Percentiles rank a stretch among this genome's conserved stretches.
These are phyloP conservation scores for Spergularia marina DNA, from an alignment of 148 eudicot species.

Conservation along the genomic window DNA sequence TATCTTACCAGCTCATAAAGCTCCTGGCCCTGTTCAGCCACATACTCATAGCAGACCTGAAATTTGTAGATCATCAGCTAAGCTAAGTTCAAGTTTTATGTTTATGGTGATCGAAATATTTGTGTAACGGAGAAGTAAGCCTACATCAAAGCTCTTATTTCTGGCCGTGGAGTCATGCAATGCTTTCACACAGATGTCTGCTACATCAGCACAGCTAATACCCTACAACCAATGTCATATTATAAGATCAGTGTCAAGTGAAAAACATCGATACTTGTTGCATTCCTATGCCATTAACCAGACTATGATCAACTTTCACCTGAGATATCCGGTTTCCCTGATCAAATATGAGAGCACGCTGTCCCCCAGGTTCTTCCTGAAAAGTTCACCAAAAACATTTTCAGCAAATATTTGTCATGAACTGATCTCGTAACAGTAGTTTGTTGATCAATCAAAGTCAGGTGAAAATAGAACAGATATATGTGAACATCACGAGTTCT, in stretches of 20 bases:
- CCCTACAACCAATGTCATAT: slow-evolving; percentile 39
- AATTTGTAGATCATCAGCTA: slow-evolving; percentile 7
- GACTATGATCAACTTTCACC: slow-evolving; percentile 35
- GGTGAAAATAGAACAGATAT: not conserved
- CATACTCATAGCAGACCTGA: slow-evolving; percentile 93
- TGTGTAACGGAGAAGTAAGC: slow-evolving; percentile 18
- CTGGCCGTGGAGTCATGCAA: slow-evolving; percentile 94
- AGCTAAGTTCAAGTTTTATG: not conserved
- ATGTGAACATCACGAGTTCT: slow-evolving; percentile 6
- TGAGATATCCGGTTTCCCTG: slow-evolving; percentile 98
- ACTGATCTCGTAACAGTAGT: not conserved
- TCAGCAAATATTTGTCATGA: not conserved
- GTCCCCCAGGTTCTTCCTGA: slow-evolving; percentile 99
- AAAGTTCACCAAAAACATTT: slow-evolving; percentile 2
- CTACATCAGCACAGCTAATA: slow-evolving; percentile 99
- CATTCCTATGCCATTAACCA: not conserved
- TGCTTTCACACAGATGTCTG: slow-evolving; percentile 96
- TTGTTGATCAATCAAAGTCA: not conserved
- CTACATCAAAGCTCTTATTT: slow-evolving; percentile 95
- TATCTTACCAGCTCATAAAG: slow-evolving; percentile 82
- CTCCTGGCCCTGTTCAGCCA: slow-evolving; percentile 89
- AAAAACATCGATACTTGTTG: not conserved
- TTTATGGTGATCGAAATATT: slow-evolving; percentile 1
- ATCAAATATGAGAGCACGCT: slow-evolving; percentile 94
- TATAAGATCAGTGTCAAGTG: slow-evolving; percentile 8